A percentile compares a stretch with the other conserved stretches of the same genome.
Evolutionary conservation across 352 stramenopile genomes (phyloP).

Genomic region (Globisporangium viniferum): DNA sequence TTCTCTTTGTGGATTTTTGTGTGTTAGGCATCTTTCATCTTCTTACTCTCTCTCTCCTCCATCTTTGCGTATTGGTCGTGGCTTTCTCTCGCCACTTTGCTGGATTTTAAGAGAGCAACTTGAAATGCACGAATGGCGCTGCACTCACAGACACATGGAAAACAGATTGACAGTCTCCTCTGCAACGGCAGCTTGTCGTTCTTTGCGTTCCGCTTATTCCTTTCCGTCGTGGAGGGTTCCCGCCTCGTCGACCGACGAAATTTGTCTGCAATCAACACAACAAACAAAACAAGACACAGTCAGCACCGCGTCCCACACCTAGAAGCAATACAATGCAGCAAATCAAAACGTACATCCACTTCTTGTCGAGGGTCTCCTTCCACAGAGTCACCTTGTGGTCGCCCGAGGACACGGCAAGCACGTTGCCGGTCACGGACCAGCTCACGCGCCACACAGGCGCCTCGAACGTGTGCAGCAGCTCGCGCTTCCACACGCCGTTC

Average conservation of each 20-base stretch:
- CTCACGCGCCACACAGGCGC: slow-evolving; percentile 97
- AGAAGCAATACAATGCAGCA: background rate
- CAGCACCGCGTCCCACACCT: background rate
- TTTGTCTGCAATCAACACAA: slow-evolving; percentile 53
- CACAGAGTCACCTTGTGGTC: slow-evolving; percentile 97
- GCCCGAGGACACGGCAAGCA: slow-evolving; percentile 96
- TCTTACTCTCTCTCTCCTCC: background rate
- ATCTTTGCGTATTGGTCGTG: background rate
- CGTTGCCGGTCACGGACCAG: slow-evolving; percentile 98
- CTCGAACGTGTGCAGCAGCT: slow-evolving; percentile 93
- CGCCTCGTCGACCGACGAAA: slow-evolving; percentile 86
- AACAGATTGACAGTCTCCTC: background rate
- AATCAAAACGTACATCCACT: slow-evolving; percentile 86
- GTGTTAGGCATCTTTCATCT: background rate
- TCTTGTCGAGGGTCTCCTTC: slow-evolving; percentile 97
- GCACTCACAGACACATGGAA: background rate
- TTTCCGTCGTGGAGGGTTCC: slow-evolving; percentile 75
- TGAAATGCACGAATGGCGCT: background rate
- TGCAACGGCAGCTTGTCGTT: background rate
- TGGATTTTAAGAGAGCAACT: background rate
- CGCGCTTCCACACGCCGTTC: slow-evolving; percentile 86
- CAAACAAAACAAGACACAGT: slow-evolving; percentile 12
- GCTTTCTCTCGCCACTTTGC: background rate
- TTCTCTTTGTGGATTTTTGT: background rate
- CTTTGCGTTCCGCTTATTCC: slow-evolving; percentile 36